Evolutionary conservation across 2,329 filamentous ascomycete genomes (phyloP).

Genomic region (Plectosphaerella sp.): DNA sequence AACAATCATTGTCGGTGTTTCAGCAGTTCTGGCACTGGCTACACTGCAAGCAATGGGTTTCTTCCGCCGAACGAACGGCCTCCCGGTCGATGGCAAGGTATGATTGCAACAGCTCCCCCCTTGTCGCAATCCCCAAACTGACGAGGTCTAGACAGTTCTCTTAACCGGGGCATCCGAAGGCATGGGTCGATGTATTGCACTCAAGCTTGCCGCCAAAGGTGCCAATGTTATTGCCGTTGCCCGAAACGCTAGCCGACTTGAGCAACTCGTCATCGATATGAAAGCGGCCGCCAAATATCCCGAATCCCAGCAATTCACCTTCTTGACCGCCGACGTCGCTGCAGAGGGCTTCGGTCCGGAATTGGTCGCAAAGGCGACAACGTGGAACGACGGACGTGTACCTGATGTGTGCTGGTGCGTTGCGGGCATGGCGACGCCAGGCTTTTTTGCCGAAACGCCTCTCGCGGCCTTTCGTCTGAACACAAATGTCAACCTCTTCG

Average conservation of each 20-base stretch:
- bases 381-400: slow-evolving; percentile 70
- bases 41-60: slow-evolving; percentile 57
- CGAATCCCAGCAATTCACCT: slow-evolving; percentile 71
- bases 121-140: not conserved
- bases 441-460: slow-evolving; percentile 72
- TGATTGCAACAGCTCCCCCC: slow-evolving; percentile 13
- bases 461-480: slow-evolving; percentile 64
- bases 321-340: slow-evolving; percentile 79
- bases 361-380: slow-evolving; percentile 66
- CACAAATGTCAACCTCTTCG: slow-evolving; percentile 93
- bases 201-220: slow-evolving; percentile 73
- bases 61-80: slow-evolving; percentile 66
- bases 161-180: slow-evolving; percentile 92
- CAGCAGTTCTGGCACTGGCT: slow-evolving; percentile 17
- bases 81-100: slow-evolving; percentile 82
- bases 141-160: slow-evolving; percentile 64
- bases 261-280: slow-evolving; percentile 56
- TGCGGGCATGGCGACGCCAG: slow-evolving; percentile 70
- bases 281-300: slow-evolving; percentile 61
- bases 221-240: slow-evolving; percentile 85
- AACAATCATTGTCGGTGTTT: not conserved
- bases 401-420: slow-evolving; percentile 91
- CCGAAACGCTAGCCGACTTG: slow-evolving; percentile 70
- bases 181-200: slow-evolving; percentile 74
- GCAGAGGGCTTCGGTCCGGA: slow-evolving; percentile 62